phyloP scores from a whole-genome alignment of 257 asterid genomes.

The Verbascum thapsus region DNA sequence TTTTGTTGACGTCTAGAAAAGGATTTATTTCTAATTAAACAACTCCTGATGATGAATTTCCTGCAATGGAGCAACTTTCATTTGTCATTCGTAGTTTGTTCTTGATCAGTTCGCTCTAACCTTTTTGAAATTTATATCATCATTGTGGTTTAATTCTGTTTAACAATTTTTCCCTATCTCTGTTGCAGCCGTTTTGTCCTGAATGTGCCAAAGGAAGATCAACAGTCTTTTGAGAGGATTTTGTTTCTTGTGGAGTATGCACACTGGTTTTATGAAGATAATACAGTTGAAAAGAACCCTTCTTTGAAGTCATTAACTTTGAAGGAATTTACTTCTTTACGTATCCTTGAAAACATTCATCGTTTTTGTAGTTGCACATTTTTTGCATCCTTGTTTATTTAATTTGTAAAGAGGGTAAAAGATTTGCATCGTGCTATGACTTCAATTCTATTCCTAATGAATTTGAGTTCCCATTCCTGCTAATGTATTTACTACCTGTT shows the following conservation, averaged over 20 bases:
- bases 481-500: background rate
- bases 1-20: background rate
- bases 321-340: slow-evolving; percentile 85
- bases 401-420: background rate
- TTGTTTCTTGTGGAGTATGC: slow-evolving; percentile 97
- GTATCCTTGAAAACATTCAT: slow-evolving; percentile 49
- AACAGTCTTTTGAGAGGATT: slow-evolving; percentile 95
- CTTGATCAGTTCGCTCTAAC: background rate
- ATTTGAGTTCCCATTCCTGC: slow-evolving; percentile 4
- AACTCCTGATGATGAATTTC: background rate
- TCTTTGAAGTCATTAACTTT: slow-evolving; percentile 88
- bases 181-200: slow-evolving; percentile 91
- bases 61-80: background rate
- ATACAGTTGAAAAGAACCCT: slow-evolving; percentile 88
- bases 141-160: background rate
- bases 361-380: background rate
- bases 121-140: background rate
- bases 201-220: slow-evolving; percentile 97
- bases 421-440: background rate
- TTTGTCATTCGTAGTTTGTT: background rate
- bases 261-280: slow-evolving; percentile 98
- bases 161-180: background rate
- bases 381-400: slow-evolving; percentile 16
- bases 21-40: background rate
- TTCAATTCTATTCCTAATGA: background rate